A percentile compares a stretch with the other conserved stretches of the same genome.
phyloP scores from a whole-genome alignment of 495 filamentous ascomycete species.

The Oleoguttula mirabilis region DNA sequence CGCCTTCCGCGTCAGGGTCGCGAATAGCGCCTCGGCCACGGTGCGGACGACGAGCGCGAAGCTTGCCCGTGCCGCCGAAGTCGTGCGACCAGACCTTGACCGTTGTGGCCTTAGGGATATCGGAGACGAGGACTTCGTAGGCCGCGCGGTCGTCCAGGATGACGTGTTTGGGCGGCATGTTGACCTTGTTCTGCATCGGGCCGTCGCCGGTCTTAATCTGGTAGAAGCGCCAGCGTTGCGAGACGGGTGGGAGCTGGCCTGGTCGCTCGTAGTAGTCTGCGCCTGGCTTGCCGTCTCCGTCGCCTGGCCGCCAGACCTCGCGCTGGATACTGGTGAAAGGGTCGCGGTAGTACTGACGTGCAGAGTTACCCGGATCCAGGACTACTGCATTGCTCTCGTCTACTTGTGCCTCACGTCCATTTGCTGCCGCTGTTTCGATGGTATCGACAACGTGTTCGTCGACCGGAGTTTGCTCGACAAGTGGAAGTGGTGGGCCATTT shows the following conservation, averaged over 20 bases:
- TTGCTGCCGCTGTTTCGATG: no score
- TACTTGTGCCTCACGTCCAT: no score
- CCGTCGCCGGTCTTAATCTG: constrained; percentile 15
- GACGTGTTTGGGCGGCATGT: constrained; percentile 25
- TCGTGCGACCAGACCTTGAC: constrained; percentile 22
- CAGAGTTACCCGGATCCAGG: neutral
- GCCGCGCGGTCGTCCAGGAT: constrained; percentile 26
- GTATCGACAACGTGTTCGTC: no score
- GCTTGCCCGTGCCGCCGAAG: constrained; percentile 19
- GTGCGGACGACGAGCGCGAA: constrained; percentile 19
- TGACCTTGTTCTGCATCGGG: constrained; percentile 2
- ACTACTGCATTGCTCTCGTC: neutral
- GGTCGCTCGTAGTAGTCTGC: constrained; percentile 10
- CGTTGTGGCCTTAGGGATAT: constrained; percentile 8
- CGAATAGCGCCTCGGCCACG: constrained; percentile 21
- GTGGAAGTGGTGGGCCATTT: no score
- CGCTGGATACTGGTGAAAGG: neutral
- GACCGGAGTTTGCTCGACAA: no score
- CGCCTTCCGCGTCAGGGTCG: neutral
- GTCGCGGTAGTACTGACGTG: neutral
- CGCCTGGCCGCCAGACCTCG: neutral
- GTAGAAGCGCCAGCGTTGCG: constrained; percentile 17
- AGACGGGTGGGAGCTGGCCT: constrained; percentile 3
- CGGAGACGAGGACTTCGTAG: constrained; percentile 17
- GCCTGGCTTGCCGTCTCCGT: constrained; percentile 13